phyloP scores from a whole-genome alignment of 2,329 filamentous ascomycete species.

The Sodiomyces alkalinus region DNA sequence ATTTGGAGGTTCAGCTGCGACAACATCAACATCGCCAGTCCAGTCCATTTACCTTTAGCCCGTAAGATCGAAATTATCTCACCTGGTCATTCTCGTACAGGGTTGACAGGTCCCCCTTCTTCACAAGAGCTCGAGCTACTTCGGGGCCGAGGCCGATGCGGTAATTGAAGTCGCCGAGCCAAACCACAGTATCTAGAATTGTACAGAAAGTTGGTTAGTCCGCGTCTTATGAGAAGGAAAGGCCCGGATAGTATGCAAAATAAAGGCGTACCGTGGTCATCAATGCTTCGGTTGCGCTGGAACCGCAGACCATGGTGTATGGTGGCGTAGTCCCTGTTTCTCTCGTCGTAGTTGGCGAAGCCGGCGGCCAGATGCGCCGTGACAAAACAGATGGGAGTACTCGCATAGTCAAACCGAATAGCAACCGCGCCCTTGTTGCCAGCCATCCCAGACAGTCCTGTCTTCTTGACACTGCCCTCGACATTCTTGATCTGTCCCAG shows the following conservation, averaged over 20 bases:
- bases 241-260: not conserved
- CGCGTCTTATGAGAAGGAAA: not conserved
- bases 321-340: constrained; percentile 83
- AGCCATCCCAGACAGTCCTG: constrained; percentile 87
- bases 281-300: constrained; percentile 78
- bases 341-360: constrained; percentile 91
- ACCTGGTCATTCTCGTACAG: constrained; percentile 88
- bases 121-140: constrained; percentile 58
- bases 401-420: constrained; percentile 88
- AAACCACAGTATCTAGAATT: constrained; percentile 68
- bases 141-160: constrained; percentile 77
- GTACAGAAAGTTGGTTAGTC: constrained; percentile 1
- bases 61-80: constrained; percentile 6
- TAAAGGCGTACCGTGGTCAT: constrained; percentile 69
- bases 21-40: too few relatives aligned
- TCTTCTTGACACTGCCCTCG: constrained; percentile 88
- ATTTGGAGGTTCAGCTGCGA: constrained; percentile 79
- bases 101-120: constrained; percentile 55
- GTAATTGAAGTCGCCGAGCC: constrained; percentile 98
- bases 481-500: constrained; percentile 86
- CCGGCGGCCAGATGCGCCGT: constrained; percentile 93
- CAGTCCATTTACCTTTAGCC: not conserved
- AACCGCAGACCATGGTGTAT: constrained; percentile 81
- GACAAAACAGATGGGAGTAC: constrained; percentile 85
- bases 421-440: constrained; percentile 97